phyloP scores from a whole-genome alignment of 1,284 basidiomycete genomes.

The Fomitopsis pinicola region DNA sequence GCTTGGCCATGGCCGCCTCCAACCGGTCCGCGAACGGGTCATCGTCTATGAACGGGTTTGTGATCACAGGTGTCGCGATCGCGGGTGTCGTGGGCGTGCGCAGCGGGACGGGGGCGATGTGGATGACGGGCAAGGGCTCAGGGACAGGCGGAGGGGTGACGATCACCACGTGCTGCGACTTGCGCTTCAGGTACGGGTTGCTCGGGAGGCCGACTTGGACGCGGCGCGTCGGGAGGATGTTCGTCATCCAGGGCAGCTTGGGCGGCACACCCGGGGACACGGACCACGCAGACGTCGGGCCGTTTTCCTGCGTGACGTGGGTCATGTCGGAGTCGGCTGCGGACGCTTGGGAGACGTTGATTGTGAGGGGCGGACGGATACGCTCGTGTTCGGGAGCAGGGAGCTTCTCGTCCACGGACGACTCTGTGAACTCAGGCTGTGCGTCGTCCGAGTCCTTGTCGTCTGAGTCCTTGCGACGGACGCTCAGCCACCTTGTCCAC shows the following conservation, averaged over 20 bases:
- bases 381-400: conserved; percentile 9
- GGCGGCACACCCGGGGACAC: conserved; percentile 32
- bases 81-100: no score
- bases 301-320: conserved; percentile 13
- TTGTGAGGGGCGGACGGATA: conserved; percentile 35
- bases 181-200: conserved; percentile 19
- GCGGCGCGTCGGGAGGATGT: conserved; percentile 25
- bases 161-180: conserved; percentile 29
- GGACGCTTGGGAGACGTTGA: conserved; percentile 37
- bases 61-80: background rate
- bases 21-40: background rate
- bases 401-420: background rate
- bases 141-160: conserved; percentile 20
- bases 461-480: background rate
- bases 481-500: background rate
- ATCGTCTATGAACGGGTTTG: conserved; percentile 11
- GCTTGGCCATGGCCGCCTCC: no score
- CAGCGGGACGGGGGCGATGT: conserved; percentile 45
- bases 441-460: conserved; percentile 1
- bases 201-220: conserved; percentile 5
- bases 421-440: conserved; percentile 4
- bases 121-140: conserved; percentile 17
- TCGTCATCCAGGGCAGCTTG: conserved; percentile 33
- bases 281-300: conserved; percentile 35
- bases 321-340: background rate